Evolutionary conservation across 23 red algal species (phyloP), one percentile per base, ranked within the genome.

Genomic region (Gracilaria gracilis): DNA sequence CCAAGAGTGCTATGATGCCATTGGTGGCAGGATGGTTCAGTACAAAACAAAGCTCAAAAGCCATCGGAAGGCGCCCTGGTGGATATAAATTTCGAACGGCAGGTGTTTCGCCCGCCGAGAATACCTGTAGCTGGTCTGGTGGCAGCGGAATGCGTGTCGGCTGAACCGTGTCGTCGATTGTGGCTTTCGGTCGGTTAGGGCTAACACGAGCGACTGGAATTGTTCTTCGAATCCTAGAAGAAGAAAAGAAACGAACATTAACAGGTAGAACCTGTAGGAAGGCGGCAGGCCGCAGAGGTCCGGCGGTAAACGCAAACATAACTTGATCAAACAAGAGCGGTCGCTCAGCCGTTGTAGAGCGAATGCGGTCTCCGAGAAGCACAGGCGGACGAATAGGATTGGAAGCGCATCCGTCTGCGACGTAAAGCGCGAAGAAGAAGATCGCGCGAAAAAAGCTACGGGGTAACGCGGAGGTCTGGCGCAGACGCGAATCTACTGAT

Each of bases 1-100:
- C 78, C 11, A 84, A 64, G 15, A 76, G 25, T 2, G 89, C 89
- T 34, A 84, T 75, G 37, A 92, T 78, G 8, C 46, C 53, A 38
- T 92, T 65, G 19, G 89, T 84, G 77, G 81, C 51, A 28, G 79
- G 89, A 47, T 92, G 89, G 50, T 92, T 92, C 0, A 92, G 61
- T 9, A 92, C 79, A 61, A 57, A 83, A 67, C 84, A 64, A 38
- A 92, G 37, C 55, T 92, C 89, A 24, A 71, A 49, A n/a, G 89
- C 33, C 1, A 92, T 29, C 7, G 89, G 89, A 24, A 84, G 49
- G 14, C 62, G 61, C 24, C 79, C 78, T 0, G 89, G 79, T 36
- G 89, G 89, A 69, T 44, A 66, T 4, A 65, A 1, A 35, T 61
- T 38, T 33, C 54, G 57, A 64, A 77, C 4, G 25, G 72, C 11